Base-by-base conservation (phyloP, 305 asterid species). In the Fraxinus floribunda region DNA sequence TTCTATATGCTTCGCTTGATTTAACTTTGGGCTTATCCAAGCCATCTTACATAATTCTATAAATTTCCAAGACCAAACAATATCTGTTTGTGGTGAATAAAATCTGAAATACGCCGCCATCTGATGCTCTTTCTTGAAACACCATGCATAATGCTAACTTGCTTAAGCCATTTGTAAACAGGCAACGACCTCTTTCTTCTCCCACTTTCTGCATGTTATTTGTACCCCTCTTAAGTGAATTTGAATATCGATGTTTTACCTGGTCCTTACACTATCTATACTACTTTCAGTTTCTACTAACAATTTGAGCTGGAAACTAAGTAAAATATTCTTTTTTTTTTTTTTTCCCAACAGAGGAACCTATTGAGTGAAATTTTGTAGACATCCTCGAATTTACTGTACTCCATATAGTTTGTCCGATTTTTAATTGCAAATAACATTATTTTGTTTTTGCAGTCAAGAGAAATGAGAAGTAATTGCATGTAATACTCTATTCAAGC, bases 381-480 rank as follows among this genome's bases (percentile, higher is more conserved):
- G 64, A 38, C 66, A 22, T 5, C 8, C 34, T 64, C 34, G 34
- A 64, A 20, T 64, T 74, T 35, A 11, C 41, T 41, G 39, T 39
- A 26, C 44, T 39, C 44, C 0, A 22, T 64, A n/a, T 36, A 5
- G 44, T 2, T 13, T 26, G 13, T 79, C 35, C 7, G 62, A 36
- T 35, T 77, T 57, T 26, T 78, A 7, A 6, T 20, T 36, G 35
- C 41, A 85, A 84, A n/a, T 62, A 70, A 71, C 22, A 30, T 64
- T 39, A 9, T 60, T 44, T 79, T 80, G 18, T 76, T 74, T 72
- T 22, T 52, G 86, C 89, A 90, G 93, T 84, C 2, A 90, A 86
- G 86, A 78, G 82, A 81, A 90, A 78, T 15, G 88, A 85, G 55
- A 88, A 84, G 87, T 88, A 83, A 82, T 78, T 38, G 77, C 82